Conservation (phyloP, 2,329 filamentous ascomycete species). For the Calonectria ilicicola region DNA sequence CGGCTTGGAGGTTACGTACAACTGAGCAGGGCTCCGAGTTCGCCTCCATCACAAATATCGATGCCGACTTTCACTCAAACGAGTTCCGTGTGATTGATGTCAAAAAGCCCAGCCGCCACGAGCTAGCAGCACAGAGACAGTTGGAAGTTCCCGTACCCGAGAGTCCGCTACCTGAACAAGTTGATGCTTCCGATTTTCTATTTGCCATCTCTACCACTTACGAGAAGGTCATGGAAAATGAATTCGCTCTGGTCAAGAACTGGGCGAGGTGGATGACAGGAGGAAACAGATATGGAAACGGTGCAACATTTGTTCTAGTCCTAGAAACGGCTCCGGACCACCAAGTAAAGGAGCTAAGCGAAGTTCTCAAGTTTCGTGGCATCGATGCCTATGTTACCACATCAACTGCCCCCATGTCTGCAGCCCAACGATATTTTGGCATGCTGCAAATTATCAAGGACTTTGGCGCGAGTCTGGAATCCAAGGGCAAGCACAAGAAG, state of each 20-base stretch:
- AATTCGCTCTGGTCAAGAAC: constrained; percentile 54
- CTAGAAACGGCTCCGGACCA: constrained; percentile 52
- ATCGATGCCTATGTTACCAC: constrained; percentile 54
- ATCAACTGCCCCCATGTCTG: constrained; percentile 46
- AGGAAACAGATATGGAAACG: constrained; percentile 54
- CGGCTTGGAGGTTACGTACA: constrained; percentile 48
- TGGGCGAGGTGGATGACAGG: constrained; percentile 62
- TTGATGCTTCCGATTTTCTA: constrained; percentile 55
- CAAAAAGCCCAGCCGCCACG: constrained; percentile 35
- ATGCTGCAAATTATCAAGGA: constrained; percentile 50
- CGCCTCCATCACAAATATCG: constrained; percentile 45
- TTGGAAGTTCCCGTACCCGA: constrained; percentile 49
- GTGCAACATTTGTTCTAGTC: constrained; percentile 55
- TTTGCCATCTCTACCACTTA: constrained; percentile 60
- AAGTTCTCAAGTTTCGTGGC: constrained; percentile 48
- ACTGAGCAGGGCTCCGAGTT: constrained; percentile 43
- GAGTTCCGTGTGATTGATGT: constrained; percentile 44
- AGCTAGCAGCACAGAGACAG: constrained; percentile 44
- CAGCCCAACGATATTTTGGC: constrained; percentile 52
- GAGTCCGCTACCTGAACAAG: constrained; percentile 45
- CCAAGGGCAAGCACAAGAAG: constrained; percentile 51
- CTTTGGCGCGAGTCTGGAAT: constrained; percentile 48
- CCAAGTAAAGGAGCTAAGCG: constrained; percentile 48
- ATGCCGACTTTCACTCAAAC: constrained; percentile 47
- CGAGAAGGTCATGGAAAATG: constrained; percentile 51